Evolutionary conservation across 139 green algal genomes (phyloP).

Genomic region (Tetraselmis striata): DNA sequence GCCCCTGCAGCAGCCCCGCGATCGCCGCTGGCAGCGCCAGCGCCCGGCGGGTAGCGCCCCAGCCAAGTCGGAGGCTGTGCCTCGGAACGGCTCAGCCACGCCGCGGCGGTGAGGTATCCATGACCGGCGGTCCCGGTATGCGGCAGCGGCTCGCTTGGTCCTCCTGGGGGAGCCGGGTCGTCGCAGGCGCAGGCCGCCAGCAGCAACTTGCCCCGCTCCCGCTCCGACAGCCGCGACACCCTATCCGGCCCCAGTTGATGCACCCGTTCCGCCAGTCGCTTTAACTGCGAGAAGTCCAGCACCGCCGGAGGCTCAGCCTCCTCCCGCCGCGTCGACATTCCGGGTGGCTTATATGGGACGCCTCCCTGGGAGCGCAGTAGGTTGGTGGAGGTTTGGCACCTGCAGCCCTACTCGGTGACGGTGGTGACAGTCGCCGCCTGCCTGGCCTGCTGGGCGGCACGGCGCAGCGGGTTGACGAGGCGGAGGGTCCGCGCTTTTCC

Average conservation of each 20-base stretch:
- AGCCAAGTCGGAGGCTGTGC: no score
- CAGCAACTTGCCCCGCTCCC: not conserved
- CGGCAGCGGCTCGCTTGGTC: not conserved
- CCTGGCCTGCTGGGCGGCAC: no score
- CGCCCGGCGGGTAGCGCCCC: no score
- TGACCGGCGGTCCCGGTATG: not conserved
- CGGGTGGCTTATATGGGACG: no score
- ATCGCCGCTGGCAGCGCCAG: not conserved
- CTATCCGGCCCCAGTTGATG: not conserved
- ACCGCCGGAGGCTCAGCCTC: no score
- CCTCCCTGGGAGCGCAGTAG: no score
- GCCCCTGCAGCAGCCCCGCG: not conserved
- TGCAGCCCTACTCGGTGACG: no score
- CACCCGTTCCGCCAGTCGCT: not conserved
- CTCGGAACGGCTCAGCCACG: not conserved
- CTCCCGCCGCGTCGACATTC: no score
- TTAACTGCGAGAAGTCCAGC: not conserved
- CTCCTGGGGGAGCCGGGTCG: not conserved
- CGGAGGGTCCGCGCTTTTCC: no score
- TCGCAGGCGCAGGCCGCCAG: not conserved
- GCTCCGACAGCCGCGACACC: not conserved
- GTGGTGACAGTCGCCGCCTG: no score
- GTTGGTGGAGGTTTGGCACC: no score
- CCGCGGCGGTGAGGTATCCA: not conserved
- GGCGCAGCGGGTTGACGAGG: no score